Percentiles rank a stretch among this genome's conserved stretches.
Evolutionary conservation across 805 yeast genomes (phyloP).

Genomic region (Ogataea naganishii): DNA sequence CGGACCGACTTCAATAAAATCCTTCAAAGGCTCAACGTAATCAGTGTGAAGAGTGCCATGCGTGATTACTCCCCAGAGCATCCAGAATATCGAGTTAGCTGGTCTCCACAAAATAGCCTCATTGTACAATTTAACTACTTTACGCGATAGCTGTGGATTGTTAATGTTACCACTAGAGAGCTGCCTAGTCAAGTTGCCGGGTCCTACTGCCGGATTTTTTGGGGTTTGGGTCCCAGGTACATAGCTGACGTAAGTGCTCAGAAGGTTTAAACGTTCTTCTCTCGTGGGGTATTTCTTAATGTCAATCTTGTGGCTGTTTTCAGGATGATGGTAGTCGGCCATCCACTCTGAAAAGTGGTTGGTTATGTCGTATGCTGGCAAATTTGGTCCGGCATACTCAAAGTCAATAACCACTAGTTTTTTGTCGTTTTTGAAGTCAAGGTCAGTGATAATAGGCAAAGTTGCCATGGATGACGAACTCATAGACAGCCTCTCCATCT

Average conservation of each 20-base stretch:
- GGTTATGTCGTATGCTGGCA: constrained; percentile 83
- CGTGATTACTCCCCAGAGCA: constrained; percentile 78
- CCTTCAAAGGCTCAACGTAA: constrained; percentile 8
- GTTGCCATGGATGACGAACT: constrained; percentile 8
- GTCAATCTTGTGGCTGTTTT: constrained; percentile 43
- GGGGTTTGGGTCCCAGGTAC: constrained; percentile 25
- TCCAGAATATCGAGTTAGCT: constrained; percentile 73
- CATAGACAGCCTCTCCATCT: too few relatives aligned
- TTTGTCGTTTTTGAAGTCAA: constrained; percentile 34
- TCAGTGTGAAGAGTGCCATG: constrained; percentile 13
- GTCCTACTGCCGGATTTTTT: constrained; percentile 14
- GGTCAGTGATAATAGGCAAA: constrained; percentile 21
- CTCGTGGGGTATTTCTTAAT: constrained; percentile 53
- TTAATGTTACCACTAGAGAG: constrained; percentile 27
- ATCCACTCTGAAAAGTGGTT: constrained; percentile 97
- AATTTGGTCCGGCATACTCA: constrained; percentile 88
- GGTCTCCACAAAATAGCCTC: constrained; percentile 76
- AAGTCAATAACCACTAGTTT: constrained; percentile 91
- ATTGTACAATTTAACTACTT: constrained; percentile 44
- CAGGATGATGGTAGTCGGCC: constrained; percentile 76
- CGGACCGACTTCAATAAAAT: constrained; percentile 39
- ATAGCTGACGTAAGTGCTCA: constrained; percentile 72
- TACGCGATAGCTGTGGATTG: constrained; percentile 20
- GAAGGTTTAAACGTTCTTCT: constrained; percentile 60
- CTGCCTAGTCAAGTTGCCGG: constrained; percentile 18